Evolutionary conservation across 305 asterid genomes (phyloP), one percentile per base, ranked within the genome.

Genomic region (Nicotiana rustica): DNA sequence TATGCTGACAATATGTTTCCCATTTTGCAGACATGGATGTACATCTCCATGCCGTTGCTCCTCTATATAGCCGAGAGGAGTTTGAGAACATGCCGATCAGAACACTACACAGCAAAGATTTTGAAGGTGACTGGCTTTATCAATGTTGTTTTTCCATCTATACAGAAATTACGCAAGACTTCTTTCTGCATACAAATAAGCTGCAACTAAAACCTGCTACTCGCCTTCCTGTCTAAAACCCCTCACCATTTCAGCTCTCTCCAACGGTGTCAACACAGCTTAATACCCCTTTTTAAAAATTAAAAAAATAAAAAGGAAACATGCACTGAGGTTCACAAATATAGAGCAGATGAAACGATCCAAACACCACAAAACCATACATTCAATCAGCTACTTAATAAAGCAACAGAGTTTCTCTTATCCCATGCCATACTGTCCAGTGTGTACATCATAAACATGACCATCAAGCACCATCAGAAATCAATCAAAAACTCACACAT

Each of bases 1-100:
- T 55, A 17, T 31, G 33, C 21, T 76, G n/a, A 76, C 67, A 81
- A 81, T 19, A 31, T 65, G 33, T 67, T 79, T 41, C 68, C 56
- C 83, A 69, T 86, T 81, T 70, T 17, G 70, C 97, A 95, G 98
- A 93, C 94, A 47, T 94, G 98, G 99, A 95, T 92, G 98, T 95
- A 95, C 84, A 91, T 95, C 80, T 90, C 94, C 6, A 80, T 92
- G 81, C 99, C 99, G 5, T 86, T 95, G 60, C 67, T 92, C 71
- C 92, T 93, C 84, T 92, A 95, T 81, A 85, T 87, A 77, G 97
- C 97, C 41, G 99, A 95, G 80, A 86, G 99, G 82, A 91, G 95
- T 86, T 85, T 95, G 77, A 91, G 98, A 87, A 92, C 87, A 35
- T 88, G 98, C 79, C 90, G 99, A 85, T 94, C 99, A 19, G 91